A percentile compares a stretch with the other conserved stretches of the same genome.
These are phyloP conservation scores for Colletotrichum tamarilloi DNA, from an alignment of 2,329 filamentous ascomycete genomes.

Conservation along the genomic window DNA sequence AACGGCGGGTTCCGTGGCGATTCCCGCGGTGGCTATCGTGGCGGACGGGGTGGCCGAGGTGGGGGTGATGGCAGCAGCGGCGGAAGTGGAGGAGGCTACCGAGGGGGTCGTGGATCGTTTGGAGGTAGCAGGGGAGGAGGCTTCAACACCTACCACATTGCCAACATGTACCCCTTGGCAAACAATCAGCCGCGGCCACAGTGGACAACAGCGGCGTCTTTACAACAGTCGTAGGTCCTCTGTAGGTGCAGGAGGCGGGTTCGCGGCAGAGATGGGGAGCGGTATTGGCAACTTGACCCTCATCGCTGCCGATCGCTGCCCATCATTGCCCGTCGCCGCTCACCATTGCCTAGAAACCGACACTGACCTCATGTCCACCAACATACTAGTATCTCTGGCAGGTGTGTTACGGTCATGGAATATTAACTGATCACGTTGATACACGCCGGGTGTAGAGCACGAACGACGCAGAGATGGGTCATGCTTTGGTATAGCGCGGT, in stretches of 20 bases:
- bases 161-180: neutral
- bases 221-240: neutral
- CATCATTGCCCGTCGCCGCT: too few species aligned
- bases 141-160: slow-evolving; percentile 3
- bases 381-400: too few species aligned
- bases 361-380: too few species aligned
- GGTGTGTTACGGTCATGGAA: too few species aligned
- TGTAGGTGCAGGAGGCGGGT: neutral
- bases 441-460: too few species aligned
- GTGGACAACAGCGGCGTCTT: slow-evolving; percentile 21
- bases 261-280: neutral
- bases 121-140: neutral
- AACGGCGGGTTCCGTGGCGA: slow-evolving; percentile 22
- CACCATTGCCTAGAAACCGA: too few species aligned
- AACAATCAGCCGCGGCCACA: slow-evolving; percentile 18
- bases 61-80: neutral
- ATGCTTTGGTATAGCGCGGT: too few species aligned
- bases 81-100: neutral
- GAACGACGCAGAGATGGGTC: too few species aligned
- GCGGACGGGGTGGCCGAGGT: slow-evolving; percentile 10
- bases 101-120: neutral
- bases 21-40: slow-evolving; percentile 19
- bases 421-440: too few species aligned
- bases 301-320: too few species aligned
- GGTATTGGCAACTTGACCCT: neutral